Conservation (phyloP, 1,139 yeast species). For the Diutina neorugosa region DNA sequence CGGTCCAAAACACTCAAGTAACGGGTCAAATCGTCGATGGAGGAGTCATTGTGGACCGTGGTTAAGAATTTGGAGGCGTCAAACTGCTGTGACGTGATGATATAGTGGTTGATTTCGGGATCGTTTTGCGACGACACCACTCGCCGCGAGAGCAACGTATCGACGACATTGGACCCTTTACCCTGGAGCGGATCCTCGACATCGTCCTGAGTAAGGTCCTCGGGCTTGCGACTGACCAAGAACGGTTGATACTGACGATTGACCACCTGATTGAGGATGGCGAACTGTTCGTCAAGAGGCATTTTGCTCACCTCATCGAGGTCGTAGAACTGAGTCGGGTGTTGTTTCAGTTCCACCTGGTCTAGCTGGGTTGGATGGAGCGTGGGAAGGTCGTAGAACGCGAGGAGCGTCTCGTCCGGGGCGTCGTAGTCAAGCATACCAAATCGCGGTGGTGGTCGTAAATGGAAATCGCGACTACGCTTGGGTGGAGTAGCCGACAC, state of each 20-base stretch:
- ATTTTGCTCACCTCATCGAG: conserved; percentile 5
- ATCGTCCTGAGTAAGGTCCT: conserved; percentile 8
- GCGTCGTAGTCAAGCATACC: conserved; percentile 10
- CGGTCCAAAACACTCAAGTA: conserved; percentile 49
- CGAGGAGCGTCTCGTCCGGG: conserved; percentile 8
- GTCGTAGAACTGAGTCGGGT: conserved; percentile 3
- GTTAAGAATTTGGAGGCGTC: conserved; percentile 59
- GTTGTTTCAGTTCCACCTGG: conserved; percentile 1
- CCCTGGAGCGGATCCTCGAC: conserved; percentile 42
- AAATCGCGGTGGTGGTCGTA: not conserved
- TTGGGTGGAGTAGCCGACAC: too few species aligned
- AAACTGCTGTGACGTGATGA: conserved; percentile 64
- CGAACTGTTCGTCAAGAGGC: conserved; percentile 6
- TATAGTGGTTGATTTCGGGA: conserved; percentile 37
- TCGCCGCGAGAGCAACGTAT: conserved; percentile 26
- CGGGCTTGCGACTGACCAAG: not conserved
- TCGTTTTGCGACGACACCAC: conserved; percentile 27
- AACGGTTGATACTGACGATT: conserved; percentile 5
- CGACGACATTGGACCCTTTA: conserved; percentile 22
- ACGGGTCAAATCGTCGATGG: conserved; percentile 46
- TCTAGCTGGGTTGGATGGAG: conserved; percentile 4
- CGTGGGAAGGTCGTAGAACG: conserved; percentile 7
- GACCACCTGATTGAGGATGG: conserved; percentile 6
- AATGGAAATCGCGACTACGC: too few species aligned
- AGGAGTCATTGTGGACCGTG: conserved; percentile 57